Evolutionary conservation across 306 rosid species (phyloP), one percentile per base, ranked within the genome.

Genomic region (Prunus salicina): DNA sequence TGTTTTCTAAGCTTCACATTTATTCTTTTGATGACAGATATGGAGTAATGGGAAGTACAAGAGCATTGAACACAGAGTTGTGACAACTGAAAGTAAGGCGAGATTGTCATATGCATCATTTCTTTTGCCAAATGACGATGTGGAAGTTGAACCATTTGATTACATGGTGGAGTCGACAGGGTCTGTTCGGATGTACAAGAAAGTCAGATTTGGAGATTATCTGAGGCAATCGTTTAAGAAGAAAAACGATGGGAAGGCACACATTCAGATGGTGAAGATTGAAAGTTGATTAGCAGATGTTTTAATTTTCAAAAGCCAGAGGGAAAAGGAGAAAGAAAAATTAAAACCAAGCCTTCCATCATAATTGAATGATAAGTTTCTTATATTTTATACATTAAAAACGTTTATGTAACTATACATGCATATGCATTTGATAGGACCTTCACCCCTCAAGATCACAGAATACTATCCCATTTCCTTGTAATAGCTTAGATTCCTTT

Each of bases 21-120:
- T 52, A 5, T 18, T 16, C 16, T 52, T 52, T 5, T 49, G 3
- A 49, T 72, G 65, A 13, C 80, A 86, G 91, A 84, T 78, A 52
- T 88, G 80, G 89, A 88, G 88, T 52, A 88, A 86, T 64, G 88
- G 85, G 4, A 82, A 57, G 69, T 80, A 88, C 82, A 84, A 72
- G 75, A 88, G 88, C 79, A 51, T 79, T 32, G 89, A 86, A 32
- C 89, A 80, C 34, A 87, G 79, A 78, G 85, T 72, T 15, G 66
- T 82, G 64, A 78, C 85, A 60, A 87, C 78, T 41, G 55, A 64
- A 62, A 78, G 53, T 38, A 80, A 72, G 49, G 74, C 28, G n/a
- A 79, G 82, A 71, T 74, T 52, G 43, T 81, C 87, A 4, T 52
- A 60, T 16, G 83, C 74, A 11, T 25, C 69, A 10, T 79, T 88